Evolutionary conservation across 1,284 basidiomycete genomes (phyloP), one percentile per base, ranked within the genome.

Genomic region (Ceratobasidium sp.): DNA sequence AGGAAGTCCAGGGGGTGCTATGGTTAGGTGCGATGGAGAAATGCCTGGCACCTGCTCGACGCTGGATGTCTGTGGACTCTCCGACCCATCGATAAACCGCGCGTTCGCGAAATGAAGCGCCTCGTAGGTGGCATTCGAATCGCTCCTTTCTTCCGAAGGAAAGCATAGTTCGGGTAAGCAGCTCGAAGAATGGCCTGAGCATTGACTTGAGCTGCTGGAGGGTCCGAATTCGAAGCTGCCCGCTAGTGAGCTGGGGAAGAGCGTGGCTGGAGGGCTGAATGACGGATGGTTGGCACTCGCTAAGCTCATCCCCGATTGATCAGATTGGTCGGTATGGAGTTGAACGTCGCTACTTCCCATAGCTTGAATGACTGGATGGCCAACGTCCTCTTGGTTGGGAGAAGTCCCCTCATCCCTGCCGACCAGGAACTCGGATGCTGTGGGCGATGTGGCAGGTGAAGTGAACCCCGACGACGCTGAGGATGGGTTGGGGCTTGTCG

Each of bases 381-480:
- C 12, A 23, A 23, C 55, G 14, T 33, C 59, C 33, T 16, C 59
- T 33, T 2, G 30, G 5, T 35, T 12, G 10, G 30, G 20, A 3
- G 20, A 10, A 23, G 14, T 18, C 44, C 23, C 10, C 23, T 27
- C 44, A 20, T 41, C 35, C n/a, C 57, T 27, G 4, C 27, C 68
- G 27, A 60, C 10, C n/a, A 48, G 35, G 20, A 71, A 60, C 23
- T 5, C 44, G 6, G 54, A 71, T 10, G 69, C 2, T 3, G 52
- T 71, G 16, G 69, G 69, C 27, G 69, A 71, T 46, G 54, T 46
- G 27, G 69, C 4, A 33, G 69, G 69, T 23, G 55, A 57, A 35
- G 52, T 71, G 41, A 60, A 60, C 12, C 35, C 30, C n/a, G 69
- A 71, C 10, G 69, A 71, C n/a, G 55, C 38, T 20, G 69, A 55